Evolutionary conservation across 2,329 filamentous ascomycete genomes (phyloP), one percentile per base, ranked within the genome.

Genomic region (Penicillium sp.): DNA sequence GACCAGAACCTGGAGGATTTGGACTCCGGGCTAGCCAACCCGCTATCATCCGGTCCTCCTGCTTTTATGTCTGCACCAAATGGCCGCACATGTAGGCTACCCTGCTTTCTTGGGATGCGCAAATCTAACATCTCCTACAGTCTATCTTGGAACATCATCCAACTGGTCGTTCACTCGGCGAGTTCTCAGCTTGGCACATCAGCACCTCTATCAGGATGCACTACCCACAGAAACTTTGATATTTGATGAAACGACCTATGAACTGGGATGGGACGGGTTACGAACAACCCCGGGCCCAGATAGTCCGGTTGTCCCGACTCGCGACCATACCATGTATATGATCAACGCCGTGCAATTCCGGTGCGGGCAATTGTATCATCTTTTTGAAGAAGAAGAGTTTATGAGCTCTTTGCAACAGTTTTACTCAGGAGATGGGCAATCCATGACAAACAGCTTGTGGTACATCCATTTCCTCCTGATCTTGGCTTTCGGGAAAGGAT

Each of bases 321-420:
- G 80, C 0, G 82, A 84, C 58, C 77, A 81, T 62, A 79, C 80
- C 3, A 71, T 81, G 15, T 84, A 81, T 54, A 68, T 84, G 21
- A 78, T 83, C 62, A 84, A 83, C 57, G 78, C 80, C 0, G 81
- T 84, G 53, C 82, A 83, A 50, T 84, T 84, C 27, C 80, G 83
- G 52, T 82, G 81, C 51, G 76, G 78, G 6, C 81, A 83, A 25
- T 63, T 84, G 2, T 82, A 83, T 47, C 81, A 82, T 42, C 66
- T 84, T 0, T 83, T 83, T 31, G 82, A 84, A 21, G 25, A 84
- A 49, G 72, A 77, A 6, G 73, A 71, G 0, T 85, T 84, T 52
- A 82, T 81, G 76, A 63, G 60, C 8, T 70, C 73, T 5, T 67
- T 81, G 10, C 69, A 73, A 42, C 61, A 67, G 3, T 81, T 80